Evolutionary conservation across 257 asterid species (phyloP).

Genomic region (Scutellaria minor): DNA sequence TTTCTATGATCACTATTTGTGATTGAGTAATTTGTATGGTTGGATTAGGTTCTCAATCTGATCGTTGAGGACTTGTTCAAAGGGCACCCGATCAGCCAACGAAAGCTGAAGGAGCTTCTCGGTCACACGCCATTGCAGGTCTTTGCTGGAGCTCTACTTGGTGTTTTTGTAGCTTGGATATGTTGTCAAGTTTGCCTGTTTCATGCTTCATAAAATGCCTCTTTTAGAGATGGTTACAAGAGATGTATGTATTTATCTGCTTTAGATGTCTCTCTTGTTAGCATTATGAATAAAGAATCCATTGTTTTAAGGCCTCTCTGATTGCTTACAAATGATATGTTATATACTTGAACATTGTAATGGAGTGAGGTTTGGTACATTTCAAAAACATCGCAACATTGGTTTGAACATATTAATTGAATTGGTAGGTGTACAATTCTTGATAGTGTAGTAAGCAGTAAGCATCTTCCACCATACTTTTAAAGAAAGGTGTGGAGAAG

Average conservation of each 20-base stretch:
- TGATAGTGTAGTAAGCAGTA: no score
- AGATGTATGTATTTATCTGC: neutral
- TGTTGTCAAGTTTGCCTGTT: conserved; percentile 61
- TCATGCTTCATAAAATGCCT: conserved; percentile 27
- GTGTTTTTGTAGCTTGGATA: conserved; percentile 69
- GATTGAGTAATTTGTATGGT: no score
- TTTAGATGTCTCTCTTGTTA: neutral
- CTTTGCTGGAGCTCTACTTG: conserved; percentile 87
- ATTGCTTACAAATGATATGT: conserved; percentile 14
- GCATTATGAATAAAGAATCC: neutral
- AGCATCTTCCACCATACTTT: no score
- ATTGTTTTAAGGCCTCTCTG: conserved; percentile 12
- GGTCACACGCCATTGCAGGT: conserved; percentile 95
- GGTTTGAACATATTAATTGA: no score
- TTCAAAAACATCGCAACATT: neutral
- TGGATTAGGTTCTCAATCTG: conserved; percentile 72
- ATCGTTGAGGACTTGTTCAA: conserved; percentile 82
- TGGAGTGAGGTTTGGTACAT: neutral
- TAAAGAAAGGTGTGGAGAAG: no score
- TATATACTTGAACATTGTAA: neutral
- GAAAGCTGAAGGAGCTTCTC: conserved; percentile 92
- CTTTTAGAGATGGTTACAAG: neutral
- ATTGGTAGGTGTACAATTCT: no score
- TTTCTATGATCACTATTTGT: no score
- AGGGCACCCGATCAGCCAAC: conserved; percentile 92